A percentile compares a stretch with the other conserved stretches of the same genome.
Evolutionary conservation across 106 monocot species (phyloP).

Genomic region (Acorus calamus): DNA sequence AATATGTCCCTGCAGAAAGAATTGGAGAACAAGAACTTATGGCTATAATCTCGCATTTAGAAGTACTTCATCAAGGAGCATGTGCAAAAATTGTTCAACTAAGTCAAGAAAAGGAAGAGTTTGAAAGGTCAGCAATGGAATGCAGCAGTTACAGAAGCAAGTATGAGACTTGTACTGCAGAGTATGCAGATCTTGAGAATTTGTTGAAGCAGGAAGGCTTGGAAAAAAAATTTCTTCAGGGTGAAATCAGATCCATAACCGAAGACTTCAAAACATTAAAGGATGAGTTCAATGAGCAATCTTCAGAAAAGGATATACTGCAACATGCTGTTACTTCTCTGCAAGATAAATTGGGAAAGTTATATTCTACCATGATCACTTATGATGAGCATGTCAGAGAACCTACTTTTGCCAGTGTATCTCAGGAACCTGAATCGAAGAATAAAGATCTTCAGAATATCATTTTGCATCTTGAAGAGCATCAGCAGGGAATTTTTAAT

Average conservation of each 20-base stretch:
- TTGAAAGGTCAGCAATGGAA: constrained; percentile 27
- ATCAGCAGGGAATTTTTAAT: constrained; percentile 21
- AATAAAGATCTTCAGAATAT: constrained; percentile 24
- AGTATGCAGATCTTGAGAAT: constrained; percentile 38
- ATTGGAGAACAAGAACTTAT: constrained; percentile 21
- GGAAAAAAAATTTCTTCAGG: constrained; percentile 32
- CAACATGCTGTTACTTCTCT: constrained; percentile 21
- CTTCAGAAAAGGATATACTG: constrained; percentile 30
- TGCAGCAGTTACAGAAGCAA: constrained; percentile 27
- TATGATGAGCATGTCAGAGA: constrained; percentile 21
- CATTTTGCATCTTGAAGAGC: constrained; percentile 32
- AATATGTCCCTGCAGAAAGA: constrained; percentile 19
- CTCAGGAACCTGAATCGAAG: constrained; percentile 19
- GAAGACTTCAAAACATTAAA: constrained; percentile 42
- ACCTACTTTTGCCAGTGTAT: constrained; percentile 14
- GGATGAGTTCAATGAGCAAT: constrained; percentile 27
- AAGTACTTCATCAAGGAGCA: constrained; percentile 31
- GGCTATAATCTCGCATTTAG: constrained; percentile 30
- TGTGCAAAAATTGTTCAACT: constrained; percentile 31
- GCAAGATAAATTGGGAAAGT: constrained; percentile 30
- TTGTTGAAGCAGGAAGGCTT: constrained; percentile 51
- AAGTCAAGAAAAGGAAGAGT: constrained; percentile 10
- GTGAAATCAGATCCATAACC: constrained; percentile 18
- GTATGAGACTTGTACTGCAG: constrained; percentile 37
- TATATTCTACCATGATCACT: constrained; percentile 21